Evolutionary conservation across 2,329 filamentous ascomycete species (phyloP), one percentile per base, ranked within the genome.

Genomic region (Aspergillus novofumigatus): DNA sequence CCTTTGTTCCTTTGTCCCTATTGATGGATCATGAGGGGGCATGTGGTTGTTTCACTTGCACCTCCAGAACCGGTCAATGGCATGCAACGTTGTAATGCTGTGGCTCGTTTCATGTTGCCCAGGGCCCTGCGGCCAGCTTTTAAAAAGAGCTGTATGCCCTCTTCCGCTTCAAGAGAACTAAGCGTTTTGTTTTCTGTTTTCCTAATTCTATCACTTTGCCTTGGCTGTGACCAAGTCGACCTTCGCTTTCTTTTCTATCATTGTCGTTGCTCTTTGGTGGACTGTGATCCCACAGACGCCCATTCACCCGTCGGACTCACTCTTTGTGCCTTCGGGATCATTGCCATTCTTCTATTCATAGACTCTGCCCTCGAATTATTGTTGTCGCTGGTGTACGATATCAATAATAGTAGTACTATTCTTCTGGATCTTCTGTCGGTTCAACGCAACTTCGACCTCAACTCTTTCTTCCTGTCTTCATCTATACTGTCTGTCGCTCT

Each of bases 271-370:
- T 58, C 49, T 56, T 62, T 57, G 63, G 65, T 62, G 65, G 67
- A 69, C 70, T 49, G 51, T 53, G 54, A 44, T 53, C 51, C 57
- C 21, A 47, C 60, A 61, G 57, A 74, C 73, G 74, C 71, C 78
- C 78, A 75, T 75, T 80, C 76, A 72, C 53, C 54, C 45, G 51
- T 51, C 32, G 49, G 51, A 17, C 25, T 53, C 21, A 59, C 53
- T 60, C 57, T 54, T 55, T 62, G 32, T 62, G 48, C 53, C 47
- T 49, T 52, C 47, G 53, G 44, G 44, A 48, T 59, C 54, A 28
- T 55, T 59, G 23, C 42, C 49, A 53, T 23, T 48, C 38, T 45
- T 25, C 14, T 20, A 52, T 51, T 53, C 51, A 55, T 50, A 41
- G 21, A 28, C 21, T 53, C 42, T 23, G 44, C 10, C 26, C 44